Percentiles rank a stretch among this genome's conserved stretches.
Evolutionary conservation across 306 rosid species (phyloP).

Genomic region (Urtica urens): DNA sequence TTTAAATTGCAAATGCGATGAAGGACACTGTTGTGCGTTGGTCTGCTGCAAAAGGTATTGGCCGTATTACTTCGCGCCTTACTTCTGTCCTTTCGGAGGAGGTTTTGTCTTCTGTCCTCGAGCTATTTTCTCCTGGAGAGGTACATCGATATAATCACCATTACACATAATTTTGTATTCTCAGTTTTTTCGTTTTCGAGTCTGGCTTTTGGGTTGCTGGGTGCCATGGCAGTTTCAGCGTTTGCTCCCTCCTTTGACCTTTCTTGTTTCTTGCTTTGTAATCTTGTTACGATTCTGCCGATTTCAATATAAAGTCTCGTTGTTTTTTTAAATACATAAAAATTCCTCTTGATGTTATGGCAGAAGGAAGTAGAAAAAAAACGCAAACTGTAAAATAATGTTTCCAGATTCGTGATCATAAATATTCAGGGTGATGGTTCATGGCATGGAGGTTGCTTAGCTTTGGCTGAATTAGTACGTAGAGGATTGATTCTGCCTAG

Average conservation of each 20-base stretch:
- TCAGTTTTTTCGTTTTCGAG: conserved; percentile 8
- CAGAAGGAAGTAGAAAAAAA: too few species aligned
- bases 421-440: conserved; percentile 88
- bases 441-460: conserved; percentile 99
- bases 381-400: too few species aligned
- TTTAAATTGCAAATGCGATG: conserved; percentile 17
- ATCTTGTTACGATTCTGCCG: too few species aligned
- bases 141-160: conserved; percentile 35
- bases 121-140: conserved; percentile 88
- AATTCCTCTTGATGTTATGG: too few species aligned
- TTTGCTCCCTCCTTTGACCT: too few species aligned
- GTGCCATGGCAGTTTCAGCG: conserved; percentile 1
- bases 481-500: conserved; percentile 82
- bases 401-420: too few species aligned
- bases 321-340: too few species aligned
- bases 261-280: too few species aligned
- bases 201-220: not conserved
- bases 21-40: conserved; percentile 97
- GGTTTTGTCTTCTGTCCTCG: conserved; percentile 77
- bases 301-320: too few species aligned
- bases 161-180: not conserved
- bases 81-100: conserved; percentile 79
- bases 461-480: conserved; percentile 95
- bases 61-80: conserved; percentile 72
- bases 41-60: conserved; percentile 97